Evolutionary conservation across 306 rosid species (phyloP), one percentile per base, ranked within the genome.

Genomic region (Canavalia gladiata): DNA sequence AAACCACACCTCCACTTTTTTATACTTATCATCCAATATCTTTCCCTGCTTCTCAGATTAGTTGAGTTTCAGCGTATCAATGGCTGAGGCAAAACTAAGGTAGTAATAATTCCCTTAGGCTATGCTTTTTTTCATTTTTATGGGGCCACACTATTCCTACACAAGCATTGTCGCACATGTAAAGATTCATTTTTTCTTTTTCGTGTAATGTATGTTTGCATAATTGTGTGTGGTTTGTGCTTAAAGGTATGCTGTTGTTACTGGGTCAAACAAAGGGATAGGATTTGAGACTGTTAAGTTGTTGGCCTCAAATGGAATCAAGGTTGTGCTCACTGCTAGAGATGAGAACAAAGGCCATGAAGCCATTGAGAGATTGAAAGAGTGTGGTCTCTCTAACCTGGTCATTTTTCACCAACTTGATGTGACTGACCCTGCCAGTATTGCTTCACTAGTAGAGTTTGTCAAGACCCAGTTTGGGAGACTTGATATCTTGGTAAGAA

Each of bases 401-500:
- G 76, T 83, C 12, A 13, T 55, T 8, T 65, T 83, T 41, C 87
- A 78, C 70, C 80, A 65, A 25, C 83, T 83, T 79, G 84, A 79
- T 67, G 87, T 83, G 12, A 68, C 51, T 13, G 82, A 86, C 54
- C 47, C 9, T 37, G 55, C 72, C 2, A 86, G 89, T 79, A 75
- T 86, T 43, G 70, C 80, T 2, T 78, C 82, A 8, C 58, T 86
- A 2, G 80, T 29, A 25, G 84, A 82, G 68, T 82, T 86, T 70
- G 67, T 82, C 18, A 45, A 46, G 58, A 33, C 55, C 39, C 75
- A 82, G 9, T 82, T 82, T 68, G 86, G 84, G 8, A 47, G 69
- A 60, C 86, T 86, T 68, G 89, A 86, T 75, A 82, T 86, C 62
- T 66, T 86, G 86, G 84, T 86, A 62, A 81, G 82, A 66, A 60